Conservation (phyloP, 352 stramenopile genomes). For the Phytophthora tentaculata region DNA sequence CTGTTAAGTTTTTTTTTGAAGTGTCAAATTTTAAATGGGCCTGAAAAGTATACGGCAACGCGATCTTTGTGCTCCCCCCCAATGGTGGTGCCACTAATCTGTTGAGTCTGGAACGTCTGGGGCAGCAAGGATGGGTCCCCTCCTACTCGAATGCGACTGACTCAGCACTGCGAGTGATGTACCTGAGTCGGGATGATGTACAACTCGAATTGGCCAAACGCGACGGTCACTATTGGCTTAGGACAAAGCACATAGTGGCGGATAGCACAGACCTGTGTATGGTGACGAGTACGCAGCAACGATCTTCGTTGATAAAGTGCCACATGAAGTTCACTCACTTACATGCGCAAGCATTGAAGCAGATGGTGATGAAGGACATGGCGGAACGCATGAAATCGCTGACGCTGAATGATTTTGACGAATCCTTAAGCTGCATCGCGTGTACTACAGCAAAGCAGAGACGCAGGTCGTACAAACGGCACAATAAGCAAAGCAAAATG, state of each 20-base stretch:
- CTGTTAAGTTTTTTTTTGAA: no score
- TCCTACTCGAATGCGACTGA: neutral
- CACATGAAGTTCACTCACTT: neutral
- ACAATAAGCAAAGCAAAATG: neutral
- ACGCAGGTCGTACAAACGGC: neutral
- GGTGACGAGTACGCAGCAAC: neutral
- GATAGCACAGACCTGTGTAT: neutral
- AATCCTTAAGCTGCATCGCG: neutral
- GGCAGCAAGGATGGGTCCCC: no score
- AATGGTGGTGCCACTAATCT: neutral
- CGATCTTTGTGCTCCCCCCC: no score
- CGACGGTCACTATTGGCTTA: neutral
- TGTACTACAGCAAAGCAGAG: neutral
- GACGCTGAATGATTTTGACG: neutral
- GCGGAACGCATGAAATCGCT: neutral
- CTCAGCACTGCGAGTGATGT: no score
- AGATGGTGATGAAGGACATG: neutral
- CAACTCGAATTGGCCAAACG: neutral
- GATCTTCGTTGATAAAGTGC: neutral
- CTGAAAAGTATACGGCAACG: no score
- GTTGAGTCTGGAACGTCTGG: neutral
- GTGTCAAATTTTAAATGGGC: no score
- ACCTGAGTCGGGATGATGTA: no score
- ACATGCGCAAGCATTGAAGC: neutral
- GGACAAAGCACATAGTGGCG: neutral